A percentile compares a stretch with the other conserved stretches of the same genome.
These are phyloP conservation scores for Suillus bovinus DNA, from an alignment of 768 basidiomycete species.

Conservation along the genomic window DNA sequence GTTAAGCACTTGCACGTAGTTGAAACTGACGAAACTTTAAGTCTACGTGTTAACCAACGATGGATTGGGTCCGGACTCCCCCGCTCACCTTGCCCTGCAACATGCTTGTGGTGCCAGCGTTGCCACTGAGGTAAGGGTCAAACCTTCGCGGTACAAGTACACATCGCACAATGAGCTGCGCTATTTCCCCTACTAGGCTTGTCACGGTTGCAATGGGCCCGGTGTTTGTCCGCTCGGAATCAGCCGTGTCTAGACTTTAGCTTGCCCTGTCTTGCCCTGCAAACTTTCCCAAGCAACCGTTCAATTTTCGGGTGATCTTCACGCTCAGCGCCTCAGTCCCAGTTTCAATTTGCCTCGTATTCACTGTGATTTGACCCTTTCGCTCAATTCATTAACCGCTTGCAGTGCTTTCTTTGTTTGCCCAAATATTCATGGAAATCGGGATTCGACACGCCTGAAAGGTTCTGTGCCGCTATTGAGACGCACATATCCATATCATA, in stretches of 20 bases:
- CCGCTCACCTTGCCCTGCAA: not conserved
- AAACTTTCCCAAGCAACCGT: not conserved
- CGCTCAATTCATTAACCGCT: not conserved
- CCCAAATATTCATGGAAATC: not conserved
- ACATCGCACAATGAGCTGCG: too few species aligned
- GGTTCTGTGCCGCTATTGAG: slow-evolving; percentile 28
- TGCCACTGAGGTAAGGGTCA: not conserved
- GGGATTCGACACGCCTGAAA: slow-evolving; percentile 29
- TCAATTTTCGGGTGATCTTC: slow-evolving; percentile 1
- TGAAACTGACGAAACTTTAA: not conserved
- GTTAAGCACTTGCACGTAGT: not conserved
- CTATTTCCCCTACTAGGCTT: not conserved
- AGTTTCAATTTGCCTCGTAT: not conserved
- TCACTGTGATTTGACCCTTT: not conserved
- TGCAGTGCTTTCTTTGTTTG: not conserved
- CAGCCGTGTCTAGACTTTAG: not conserved
- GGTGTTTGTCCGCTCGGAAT: not conserved
- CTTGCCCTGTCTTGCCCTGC: too few species aligned
- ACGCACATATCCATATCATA: slow-evolving; percentile 14
- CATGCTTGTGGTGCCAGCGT: not conserved
- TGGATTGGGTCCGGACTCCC: not conserved
- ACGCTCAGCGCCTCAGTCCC: not conserved
- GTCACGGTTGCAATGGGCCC: not conserved
- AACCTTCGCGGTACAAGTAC: slow-evolving; percentile 3
- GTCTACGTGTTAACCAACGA: not conserved